Conservation (phyloP, 176 grass and related monocot species). For the Ensete ventricosum region DNA sequence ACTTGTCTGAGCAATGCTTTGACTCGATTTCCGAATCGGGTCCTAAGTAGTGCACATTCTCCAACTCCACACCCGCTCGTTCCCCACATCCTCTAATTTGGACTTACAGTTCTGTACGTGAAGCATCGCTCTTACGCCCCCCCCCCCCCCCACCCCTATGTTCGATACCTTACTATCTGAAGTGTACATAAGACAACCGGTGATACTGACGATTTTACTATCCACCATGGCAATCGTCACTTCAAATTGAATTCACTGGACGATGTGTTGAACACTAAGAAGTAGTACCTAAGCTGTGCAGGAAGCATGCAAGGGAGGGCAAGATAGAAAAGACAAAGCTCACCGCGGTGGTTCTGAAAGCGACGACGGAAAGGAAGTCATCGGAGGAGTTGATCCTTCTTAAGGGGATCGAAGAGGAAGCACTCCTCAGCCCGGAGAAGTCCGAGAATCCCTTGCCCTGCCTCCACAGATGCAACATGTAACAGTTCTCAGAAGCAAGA, state of each 20-base stretch:
- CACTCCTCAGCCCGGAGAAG: background rate
- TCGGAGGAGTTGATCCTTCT: slow-evolving; percentile 7
- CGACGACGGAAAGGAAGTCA: slow-evolving; percentile 8
- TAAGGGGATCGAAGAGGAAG: slow-evolving; percentile 1
- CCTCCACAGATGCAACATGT: background rate
- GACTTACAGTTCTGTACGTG: no score
- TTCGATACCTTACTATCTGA: no score
- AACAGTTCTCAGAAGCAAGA: background rate
- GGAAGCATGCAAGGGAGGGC: background rate
- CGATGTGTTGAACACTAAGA: background rate
- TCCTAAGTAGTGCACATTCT: no score
- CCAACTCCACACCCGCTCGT: no score
- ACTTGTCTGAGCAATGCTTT: no score
- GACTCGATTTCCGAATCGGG: no score
- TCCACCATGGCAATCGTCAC: no score
- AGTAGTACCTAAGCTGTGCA: background rate
- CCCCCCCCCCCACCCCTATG: no score
- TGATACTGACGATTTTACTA: no score
- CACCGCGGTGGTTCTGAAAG: slow-evolving; percentile 9
- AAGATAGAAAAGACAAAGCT: background rate
- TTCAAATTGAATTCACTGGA: background rate
- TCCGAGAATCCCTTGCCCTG: background rate
- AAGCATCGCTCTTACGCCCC: no score
- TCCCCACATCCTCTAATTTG: no score
- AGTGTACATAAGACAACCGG: no score